phyloP scores from a whole-genome alignment of 2,329 filamentous ascomycete genomes.

The Acrocalymma vagum region DNA sequence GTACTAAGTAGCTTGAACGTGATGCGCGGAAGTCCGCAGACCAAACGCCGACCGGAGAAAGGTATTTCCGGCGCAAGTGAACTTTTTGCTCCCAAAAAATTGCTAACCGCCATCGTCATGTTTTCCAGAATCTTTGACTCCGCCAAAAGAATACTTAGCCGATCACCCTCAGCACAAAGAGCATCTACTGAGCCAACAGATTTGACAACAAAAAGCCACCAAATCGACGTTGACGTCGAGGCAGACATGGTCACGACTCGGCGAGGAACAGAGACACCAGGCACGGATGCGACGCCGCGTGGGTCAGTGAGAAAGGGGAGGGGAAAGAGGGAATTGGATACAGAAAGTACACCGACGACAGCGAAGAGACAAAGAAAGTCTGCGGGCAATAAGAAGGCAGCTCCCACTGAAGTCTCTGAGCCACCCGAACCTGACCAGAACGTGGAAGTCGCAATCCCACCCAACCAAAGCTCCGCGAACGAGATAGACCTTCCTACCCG shows the following conservation, averaged over 20 bases:
- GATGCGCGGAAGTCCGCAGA: constrained; percentile 28
- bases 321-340: constrained; percentile 40
- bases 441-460: constrained; percentile 16
- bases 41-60: constrained; percentile 14
- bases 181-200: constrained; percentile 24
- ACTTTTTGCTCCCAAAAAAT: constrained; percentile 37
- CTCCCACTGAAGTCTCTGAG: constrained; percentile 8
- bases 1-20: constrained; percentile 1
- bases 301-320: constrained; percentile 31
- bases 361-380: constrained; percentile 36
- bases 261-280: constrained; percentile 37
- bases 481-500: constrained; percentile 22
- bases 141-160: constrained; percentile 38
- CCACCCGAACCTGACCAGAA: constrained; percentile 12
- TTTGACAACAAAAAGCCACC: constrained; percentile 16
- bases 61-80: constrained; percentile 17
- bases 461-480: neutral
- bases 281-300: constrained; percentile 30
- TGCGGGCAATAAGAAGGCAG: constrained; percentile 18
- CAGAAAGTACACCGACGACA: constrained; percentile 37
- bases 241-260: constrained; percentile 49
- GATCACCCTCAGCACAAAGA: constrained; percentile 38
- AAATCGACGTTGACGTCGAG: constrained; percentile 19
- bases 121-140: constrained; percentile 40
- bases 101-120: constrained; percentile 32